Conservation (phyloP, 352 stramenopile genomes). For the Globisporangium abappressorium region DNA sequence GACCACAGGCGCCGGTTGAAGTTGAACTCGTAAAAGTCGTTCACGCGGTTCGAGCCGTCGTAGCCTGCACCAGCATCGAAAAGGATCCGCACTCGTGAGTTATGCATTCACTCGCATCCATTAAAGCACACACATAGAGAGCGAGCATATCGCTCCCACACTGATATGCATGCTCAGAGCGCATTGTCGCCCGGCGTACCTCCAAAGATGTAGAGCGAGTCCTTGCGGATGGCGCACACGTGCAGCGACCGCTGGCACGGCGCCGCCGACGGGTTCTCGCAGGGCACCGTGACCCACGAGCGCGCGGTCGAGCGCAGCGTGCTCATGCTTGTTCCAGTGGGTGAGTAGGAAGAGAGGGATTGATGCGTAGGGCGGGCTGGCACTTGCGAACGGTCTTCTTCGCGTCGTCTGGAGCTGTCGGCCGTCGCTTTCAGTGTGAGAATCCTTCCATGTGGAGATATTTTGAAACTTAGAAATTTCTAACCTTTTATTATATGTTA, state of each 20-base stretch:
- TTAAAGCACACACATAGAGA: background rate
- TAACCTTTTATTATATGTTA: too few relatives aligned
- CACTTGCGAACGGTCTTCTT: background rate
- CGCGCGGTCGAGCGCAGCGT: constrained; percentile 43
- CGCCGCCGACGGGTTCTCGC: constrained; percentile 75
- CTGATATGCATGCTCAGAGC: background rate
- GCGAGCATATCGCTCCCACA: background rate
- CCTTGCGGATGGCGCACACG: constrained; percentile 85
- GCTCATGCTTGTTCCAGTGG: constrained; percentile 18
- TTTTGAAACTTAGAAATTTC: too few relatives aligned
- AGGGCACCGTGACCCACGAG: constrained; percentile 71
- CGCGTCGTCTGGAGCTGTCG: background rate
- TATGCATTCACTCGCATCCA: background rate
- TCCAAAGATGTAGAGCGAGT: constrained; percentile 93
- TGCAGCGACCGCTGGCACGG: constrained; percentile 94
- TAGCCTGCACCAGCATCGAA: constrained; percentile 58
- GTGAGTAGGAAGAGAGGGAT: too few relatives aligned
- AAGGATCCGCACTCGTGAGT: background rate
- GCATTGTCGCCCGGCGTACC: constrained; percentile 25
- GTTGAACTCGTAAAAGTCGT: constrained; percentile 94
- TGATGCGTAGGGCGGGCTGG: too few relatives aligned
- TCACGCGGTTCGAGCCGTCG: constrained; percentile 90
- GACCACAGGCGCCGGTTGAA: constrained; percentile 84
- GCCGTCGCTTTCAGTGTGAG: background rate
- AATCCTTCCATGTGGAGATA: too few relatives aligned